Conservation (phyloP, 1,284 basidiomycete species). For the Fomitopsis schrenkii region DNA sequence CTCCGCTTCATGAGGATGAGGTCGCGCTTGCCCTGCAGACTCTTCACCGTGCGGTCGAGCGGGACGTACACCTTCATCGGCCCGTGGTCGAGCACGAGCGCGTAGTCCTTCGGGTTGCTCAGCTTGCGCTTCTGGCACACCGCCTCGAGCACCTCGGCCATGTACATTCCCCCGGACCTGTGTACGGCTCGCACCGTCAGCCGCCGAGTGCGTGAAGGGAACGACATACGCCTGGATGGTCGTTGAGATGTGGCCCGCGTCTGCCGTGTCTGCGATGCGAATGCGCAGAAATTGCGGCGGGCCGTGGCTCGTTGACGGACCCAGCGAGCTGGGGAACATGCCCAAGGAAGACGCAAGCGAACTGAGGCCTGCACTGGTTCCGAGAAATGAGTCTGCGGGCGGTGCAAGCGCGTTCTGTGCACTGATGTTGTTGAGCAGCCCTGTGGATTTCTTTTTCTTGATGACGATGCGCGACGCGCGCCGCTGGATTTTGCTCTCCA, state of each 20-base stretch:
- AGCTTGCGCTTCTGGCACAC: conserved; percentile 77
- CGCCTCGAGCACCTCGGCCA: conserved; percentile 91
- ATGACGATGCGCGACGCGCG: conserved; percentile 67
- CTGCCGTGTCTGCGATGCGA: conserved; percentile 71
- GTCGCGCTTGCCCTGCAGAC: conserved; percentile 83
- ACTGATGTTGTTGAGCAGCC: conserved; percentile 19
- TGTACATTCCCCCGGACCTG: conserved; percentile 93
- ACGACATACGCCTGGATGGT: conserved; percentile 80
- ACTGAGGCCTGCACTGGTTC: conserved; percentile 29
- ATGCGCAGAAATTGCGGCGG: conserved; percentile 81
- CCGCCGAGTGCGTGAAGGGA: not conserved
- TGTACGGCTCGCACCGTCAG: not conserved
- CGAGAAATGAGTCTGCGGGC: conserved; percentile 22
- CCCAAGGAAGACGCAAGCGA: conserved; percentile 40
- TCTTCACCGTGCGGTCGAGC: conserved; percentile 93
- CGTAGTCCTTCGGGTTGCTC: conserved; percentile 77
- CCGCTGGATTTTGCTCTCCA: conserved; percentile 75
- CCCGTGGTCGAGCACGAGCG: conserved; percentile 62
- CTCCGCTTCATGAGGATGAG: conserved; percentile 80
- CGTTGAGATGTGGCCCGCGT: conserved; percentile 79
- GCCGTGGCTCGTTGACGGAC: conserved; percentile 64
- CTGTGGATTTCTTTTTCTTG: conserved; percentile 51
- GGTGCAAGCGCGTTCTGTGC: conserved; percentile 26
- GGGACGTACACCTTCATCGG: conserved; percentile 85
- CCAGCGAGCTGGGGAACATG: conserved; percentile 57